Conservation (phyloP, 2,329 filamentous ascomycete genomes). For the Fusarium verticillioides region DNA sequence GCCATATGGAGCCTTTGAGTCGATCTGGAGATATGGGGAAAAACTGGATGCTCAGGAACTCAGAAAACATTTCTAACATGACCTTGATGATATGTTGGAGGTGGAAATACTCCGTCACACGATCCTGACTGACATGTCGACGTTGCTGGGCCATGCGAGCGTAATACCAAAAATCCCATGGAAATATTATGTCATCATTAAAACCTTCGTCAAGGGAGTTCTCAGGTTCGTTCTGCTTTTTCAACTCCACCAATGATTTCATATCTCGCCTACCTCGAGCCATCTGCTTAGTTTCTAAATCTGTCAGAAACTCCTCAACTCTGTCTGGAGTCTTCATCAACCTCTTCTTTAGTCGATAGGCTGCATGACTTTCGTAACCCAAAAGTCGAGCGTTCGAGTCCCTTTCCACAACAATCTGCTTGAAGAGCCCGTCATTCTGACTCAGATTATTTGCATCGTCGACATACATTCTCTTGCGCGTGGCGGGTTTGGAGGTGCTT, state of each 20-base stretch:
- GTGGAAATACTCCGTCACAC: neutral
- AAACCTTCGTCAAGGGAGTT: no score
- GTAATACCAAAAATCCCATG: neutral
- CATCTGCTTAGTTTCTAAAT: no score
- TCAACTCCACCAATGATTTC: no score
- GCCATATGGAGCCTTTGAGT: neutral
- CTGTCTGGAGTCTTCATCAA: neutral
- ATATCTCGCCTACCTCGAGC: neutral
- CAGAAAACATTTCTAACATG: neutral
- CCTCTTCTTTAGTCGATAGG: neutral
- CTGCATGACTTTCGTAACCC: neutral
- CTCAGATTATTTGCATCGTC: fast-evolving
- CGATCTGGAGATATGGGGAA: neutral
- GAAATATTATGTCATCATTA: no score
- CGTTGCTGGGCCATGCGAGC: neutral
- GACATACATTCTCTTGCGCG: neutral
- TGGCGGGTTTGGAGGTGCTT: fast-evolving
- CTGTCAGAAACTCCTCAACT: no score
- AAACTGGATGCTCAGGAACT: neutral
- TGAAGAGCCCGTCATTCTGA: neutral
- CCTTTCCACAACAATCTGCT: neutral
- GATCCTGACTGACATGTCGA: fast-evolving
- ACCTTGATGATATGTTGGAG: neutral
- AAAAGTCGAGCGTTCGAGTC: neutral
- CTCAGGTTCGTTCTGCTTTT: no score